Conservation (phyloP, 768 basidiomycete species). For the Lactarius hatsudake region DNA sequence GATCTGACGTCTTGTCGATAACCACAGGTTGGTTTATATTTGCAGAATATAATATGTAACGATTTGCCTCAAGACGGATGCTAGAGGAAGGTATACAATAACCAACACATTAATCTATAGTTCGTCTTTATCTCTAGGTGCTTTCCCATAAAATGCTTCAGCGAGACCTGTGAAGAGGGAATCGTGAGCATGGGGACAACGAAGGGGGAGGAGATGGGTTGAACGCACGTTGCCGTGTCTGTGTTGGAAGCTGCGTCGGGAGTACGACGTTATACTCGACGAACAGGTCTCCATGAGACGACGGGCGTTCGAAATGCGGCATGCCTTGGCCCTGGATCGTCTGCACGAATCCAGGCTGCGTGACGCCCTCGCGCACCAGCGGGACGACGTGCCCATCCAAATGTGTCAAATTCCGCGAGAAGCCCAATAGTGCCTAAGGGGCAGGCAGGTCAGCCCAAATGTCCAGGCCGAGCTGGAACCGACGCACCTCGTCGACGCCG, state of each 20-base stretch:
- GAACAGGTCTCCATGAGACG: slow-evolving; percentile 74
- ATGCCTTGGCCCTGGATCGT: slow-evolving; percentile 87
- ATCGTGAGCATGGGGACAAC: background rate
- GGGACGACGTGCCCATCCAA: slow-evolving; percentile 81
- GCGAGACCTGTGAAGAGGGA: slow-evolving; percentile 19
- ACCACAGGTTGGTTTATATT: background rate
- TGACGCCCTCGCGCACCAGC: slow-evolving; percentile 72
- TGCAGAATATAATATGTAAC: background rate
- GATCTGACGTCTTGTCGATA: background rate
- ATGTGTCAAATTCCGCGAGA: slow-evolving; percentile 87
- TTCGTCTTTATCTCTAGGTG: slow-evolving; percentile 24
- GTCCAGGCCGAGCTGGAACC: background rate
- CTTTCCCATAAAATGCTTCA: slow-evolving; percentile 27
- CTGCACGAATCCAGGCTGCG: slow-evolving; percentile 92
- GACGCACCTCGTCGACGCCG: slow-evolving; percentile 78
- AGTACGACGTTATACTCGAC: slow-evolving; percentile 93
- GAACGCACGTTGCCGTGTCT: slow-evolving; percentile 72
- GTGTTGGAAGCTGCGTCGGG: slow-evolving; percentile 65
- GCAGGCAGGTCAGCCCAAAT: background rate
- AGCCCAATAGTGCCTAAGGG: slow-evolving; percentile 89
- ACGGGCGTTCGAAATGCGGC: slow-evolving; percentile 57
- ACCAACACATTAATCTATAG: slow-evolving; percentile 26
- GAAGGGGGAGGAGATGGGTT: background rate
- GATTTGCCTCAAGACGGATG: background rate
- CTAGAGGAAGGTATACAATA: slow-evolving; percentile 18